phyloP scores from a whole-genome alignment of 2,329 filamentous ascomycete species.

The Epichloe typhina region DNA sequence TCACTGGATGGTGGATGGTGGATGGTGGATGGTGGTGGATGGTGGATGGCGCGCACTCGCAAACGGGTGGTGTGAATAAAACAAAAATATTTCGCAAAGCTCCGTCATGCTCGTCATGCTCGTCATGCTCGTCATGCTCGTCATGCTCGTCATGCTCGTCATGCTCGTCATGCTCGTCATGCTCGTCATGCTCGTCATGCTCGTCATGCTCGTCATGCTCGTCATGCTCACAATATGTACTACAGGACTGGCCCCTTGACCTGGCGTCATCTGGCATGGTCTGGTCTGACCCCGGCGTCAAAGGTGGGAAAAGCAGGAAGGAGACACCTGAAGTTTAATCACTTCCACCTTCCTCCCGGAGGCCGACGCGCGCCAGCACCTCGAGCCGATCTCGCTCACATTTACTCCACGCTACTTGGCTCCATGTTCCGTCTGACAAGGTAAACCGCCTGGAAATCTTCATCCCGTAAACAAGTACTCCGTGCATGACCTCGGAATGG shows the following conservation, averaged over 20 bases:
- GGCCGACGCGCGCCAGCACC: background rate
- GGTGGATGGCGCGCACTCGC: background rate
- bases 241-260: background rate
- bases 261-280: background rate
- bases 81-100: background rate
- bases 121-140: no score
- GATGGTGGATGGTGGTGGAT: no score
- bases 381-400: background rate
- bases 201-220: background rate
- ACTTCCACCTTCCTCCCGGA: background rate
- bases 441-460: background rate
- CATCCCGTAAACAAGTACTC: background rate
- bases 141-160: no score
- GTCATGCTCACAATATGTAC: background rate
- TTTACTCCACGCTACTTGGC: background rate
- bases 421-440: background rate
- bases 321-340: background rate
- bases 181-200: no score
- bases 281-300: background rate
- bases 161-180: no score
- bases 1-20: no score
- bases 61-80: background rate
- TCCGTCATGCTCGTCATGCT: background rate
- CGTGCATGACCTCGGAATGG: background rate
- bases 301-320: background rate